These are phyloP conservation scores for Colletotrichum salicis DNA, from an alignment of 2,329 filamentous ascomycete genomes.

Conservation along the genomic window DNA sequence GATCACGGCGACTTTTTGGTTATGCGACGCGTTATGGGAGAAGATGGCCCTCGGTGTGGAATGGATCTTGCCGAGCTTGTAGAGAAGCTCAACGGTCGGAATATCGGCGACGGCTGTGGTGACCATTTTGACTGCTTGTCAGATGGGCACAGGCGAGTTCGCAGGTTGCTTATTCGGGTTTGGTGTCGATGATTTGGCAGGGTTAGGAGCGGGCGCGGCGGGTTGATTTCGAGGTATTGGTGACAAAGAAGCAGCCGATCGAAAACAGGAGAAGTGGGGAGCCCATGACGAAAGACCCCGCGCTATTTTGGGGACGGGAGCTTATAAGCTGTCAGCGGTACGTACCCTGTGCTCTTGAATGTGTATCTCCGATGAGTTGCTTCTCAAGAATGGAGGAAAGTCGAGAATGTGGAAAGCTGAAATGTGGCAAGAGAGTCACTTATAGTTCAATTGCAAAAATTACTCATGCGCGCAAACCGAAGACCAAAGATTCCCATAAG, in stretches of 20 bases:
- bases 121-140: constrained; percentile 46
- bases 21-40: constrained; percentile 61
- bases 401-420: too few relatives aligned
- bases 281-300: constrained; percentile 32
- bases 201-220: neutral
- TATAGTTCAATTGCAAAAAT: too few relatives aligned
- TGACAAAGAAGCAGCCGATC: neutral
- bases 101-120: constrained; percentile 63
- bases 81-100: constrained; percentile 72
- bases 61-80: constrained; percentile 65
- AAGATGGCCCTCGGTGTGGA: constrained; percentile 37
- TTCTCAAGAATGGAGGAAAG: too few relatives aligned
- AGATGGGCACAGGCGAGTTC: constrained; percentile 18
- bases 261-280: constrained; percentile 11
- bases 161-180: neutral
- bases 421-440: too few relatives aligned
- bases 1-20: constrained; percentile 76
- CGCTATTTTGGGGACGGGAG: constrained; percentile 8
- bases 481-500: too few relatives aligned
- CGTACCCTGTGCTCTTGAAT: too few relatives aligned
- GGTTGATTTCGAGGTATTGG: neutral
- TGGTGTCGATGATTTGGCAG: neutral
- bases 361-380: too few relatives aligned
- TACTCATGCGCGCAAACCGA: too few relatives aligned
- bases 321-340: neutral